These are phyloP conservation scores for Fusarium kyushuense DNA, from an alignment of 2,329 filamentous ascomycete genomes.

Conservation along the genomic window DNA sequence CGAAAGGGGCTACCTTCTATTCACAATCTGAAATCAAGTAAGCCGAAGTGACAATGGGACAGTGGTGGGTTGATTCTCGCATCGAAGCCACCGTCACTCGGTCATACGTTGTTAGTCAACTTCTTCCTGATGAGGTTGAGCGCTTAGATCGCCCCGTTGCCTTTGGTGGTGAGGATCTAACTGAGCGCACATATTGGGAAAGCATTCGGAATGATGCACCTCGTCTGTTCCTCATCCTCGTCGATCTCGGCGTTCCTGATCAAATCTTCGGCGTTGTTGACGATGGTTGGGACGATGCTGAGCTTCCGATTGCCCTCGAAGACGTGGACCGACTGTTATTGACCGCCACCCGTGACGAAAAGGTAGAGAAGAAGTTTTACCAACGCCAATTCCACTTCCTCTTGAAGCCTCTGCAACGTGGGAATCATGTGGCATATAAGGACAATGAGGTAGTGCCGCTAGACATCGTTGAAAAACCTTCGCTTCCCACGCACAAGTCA, in stretches of 20 bases:
- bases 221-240: constrained; percentile 76
- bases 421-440: constrained; percentile 72
- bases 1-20: constrained; percentile 31
- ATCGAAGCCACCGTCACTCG: constrained; percentile 78
- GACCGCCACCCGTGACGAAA: constrained; percentile 69
- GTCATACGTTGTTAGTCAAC: constrained; percentile 73
- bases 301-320: constrained; percentile 76
- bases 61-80: constrained; percentile 79
- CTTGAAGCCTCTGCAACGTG: constrained; percentile 71
- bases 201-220: constrained; percentile 79
- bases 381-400: constrained; percentile 77
- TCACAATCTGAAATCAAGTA: constrained; percentile 15
- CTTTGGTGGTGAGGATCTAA: constrained; percentile 73
- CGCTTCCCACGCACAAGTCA: constrained; percentile 53
- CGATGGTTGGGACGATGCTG: constrained; percentile 81
- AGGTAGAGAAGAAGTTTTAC: constrained; percentile 76
- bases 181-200: constrained; percentile 81
- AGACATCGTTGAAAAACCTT: constrained; percentile 72
- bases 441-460: constrained; percentile 77
- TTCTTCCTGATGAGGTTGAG: constrained; percentile 71
- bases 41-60: constrained; percentile 47
- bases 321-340: constrained; percentile 73
- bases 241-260: constrained; percentile 76
- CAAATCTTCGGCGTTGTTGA: constrained; percentile 82
- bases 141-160: constrained; percentile 72